A percentile compares a stretch with the other conserved stretches of the same genome.
These are phyloP conservation scores for Ensete ventricosum DNA, from an alignment of 176 grass and related monocot species.

Conservation along the genomic window DNA sequence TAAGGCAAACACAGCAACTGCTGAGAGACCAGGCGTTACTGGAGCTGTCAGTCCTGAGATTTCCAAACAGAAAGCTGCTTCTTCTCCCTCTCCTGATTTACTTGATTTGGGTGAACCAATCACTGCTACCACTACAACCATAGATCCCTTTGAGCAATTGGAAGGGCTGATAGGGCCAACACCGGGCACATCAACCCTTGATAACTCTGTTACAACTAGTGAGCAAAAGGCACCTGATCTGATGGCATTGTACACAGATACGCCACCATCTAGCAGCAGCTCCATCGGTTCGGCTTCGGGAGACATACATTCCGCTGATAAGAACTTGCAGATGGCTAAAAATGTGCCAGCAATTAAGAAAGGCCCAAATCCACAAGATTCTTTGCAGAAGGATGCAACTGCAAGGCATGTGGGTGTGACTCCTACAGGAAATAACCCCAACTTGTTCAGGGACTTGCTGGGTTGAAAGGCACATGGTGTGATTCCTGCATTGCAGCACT, in stretches of 20 bases:
- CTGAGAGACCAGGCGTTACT: slow-evolving; percentile 30
- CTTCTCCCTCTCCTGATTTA: slow-evolving; percentile 62
- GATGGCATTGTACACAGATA: slow-evolving; percentile 53
- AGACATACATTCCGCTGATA: slow-evolving; percentile 17
- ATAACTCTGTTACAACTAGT: slow-evolving; percentile 23
- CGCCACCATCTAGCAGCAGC: slow-evolving; percentile 14
- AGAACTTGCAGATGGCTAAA: slow-evolving; percentile 23
- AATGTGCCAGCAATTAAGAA: slow-evolving; percentile 37
- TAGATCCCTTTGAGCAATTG: slow-evolving; percentile 80
- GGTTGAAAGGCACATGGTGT: slow-evolving; percentile 30
- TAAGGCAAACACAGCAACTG: slow-evolving; percentile 31
- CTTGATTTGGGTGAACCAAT: slow-evolving; percentile 72
- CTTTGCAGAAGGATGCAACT: slow-evolving; percentile 70
- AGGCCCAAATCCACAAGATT: slow-evolving; percentile 59
- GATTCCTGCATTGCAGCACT: background rate
- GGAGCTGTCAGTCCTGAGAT: slow-evolving; percentile 29
- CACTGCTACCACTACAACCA: slow-evolving; percentile 23
- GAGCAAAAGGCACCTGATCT: slow-evolving; percentile 51
- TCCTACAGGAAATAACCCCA: slow-evolving; percentile 78
- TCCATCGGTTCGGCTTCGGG: slow-evolving; percentile 20
- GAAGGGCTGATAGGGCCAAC: slow-evolving; percentile 67
- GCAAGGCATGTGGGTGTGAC: slow-evolving; percentile 87
- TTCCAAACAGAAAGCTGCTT: slow-evolving; percentile 41
- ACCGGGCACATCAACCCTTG: slow-evolving; percentile 17
- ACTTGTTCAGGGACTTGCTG: slow-evolving; percentile 84